Evolutionary conservation across 805 yeast genomes (phyloP), one percentile per base, ranked within the genome.

Genomic region (Zygoascus bituminiphila): DNA sequence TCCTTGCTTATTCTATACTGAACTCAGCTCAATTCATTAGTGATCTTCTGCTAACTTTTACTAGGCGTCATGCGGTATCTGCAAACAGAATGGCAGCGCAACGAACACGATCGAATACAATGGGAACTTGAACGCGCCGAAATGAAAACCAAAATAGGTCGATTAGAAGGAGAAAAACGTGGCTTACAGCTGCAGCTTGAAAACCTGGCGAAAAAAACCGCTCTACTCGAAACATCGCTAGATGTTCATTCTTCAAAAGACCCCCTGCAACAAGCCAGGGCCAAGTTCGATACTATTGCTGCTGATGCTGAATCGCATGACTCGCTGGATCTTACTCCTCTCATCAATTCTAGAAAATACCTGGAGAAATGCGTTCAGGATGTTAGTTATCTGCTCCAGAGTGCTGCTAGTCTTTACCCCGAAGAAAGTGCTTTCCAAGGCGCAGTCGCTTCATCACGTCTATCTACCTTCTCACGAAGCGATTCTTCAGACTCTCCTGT

Each of bases 111-210:
- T 54, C 66, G 81, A 45, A 76, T 79, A 46, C 74, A 74, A 40
- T 79, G 82, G 81, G 80, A 75, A 50, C 64, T 78, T 45, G 84
- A 79, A 57, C 67, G 74, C 33, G 77, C 79, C 17, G 84, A 79
- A 56, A 75, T 79, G 81, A 75, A 71, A 61, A 57, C 67, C 38
- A 66, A 71, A 26, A 74, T 79, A 42, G 72, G 78, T 3, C 69
- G 67, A 43, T 63, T 79, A 17, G 81, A 78, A 54, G 74, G 79
- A 35, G 82, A 78, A 53, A 76, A 76, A 54, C 65, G 69, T 33
- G 71, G 62, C 33, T 59, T 65, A n/a, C 64, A 58, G 53, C 52
- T 57, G 14, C 33, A 56, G 24, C 49, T 56, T 9, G 62, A 57
- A 36, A 52, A 55, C 36, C 57, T 60, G 35, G 48, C 51, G 38